Evolutionary conservation across 768 basidiomycete genomes (phyloP), one percentile per base, ranked within the genome.

Genomic region (Pleurotus djamor): DNA sequence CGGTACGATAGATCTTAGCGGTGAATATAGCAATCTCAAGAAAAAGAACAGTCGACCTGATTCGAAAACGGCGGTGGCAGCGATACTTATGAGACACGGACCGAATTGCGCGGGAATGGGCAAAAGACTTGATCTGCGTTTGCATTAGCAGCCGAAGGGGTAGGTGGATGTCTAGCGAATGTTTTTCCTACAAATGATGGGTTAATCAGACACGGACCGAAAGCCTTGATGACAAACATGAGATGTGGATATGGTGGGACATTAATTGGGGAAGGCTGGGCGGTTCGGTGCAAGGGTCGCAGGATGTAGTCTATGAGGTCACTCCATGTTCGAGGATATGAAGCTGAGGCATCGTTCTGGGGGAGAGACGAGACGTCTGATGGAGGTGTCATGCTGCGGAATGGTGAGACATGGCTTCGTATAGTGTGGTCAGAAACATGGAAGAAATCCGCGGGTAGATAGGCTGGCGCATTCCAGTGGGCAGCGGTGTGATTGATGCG

Each of bases 371-470:
- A 28, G 21, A 28, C 21, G 36, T 35, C 14, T 21, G 36, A 36
- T 54, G 28, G 35, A n/a, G 16, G 52, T 37, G 35, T 37, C 36
- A 36, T 56, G 54, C 54, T 56, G 54, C 54, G 54, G 54, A 56
- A 44, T 43, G 41, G 36, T 56, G 28, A 28, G 17, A 21, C 33
- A 44, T n/a, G 21, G 21, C 21, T 28, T 28, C 21, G 21, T 28
- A 28, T 28, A 28, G 1, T 28, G 21, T 28, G 21, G 21, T 28
- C 14, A 56, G 28, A 41, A n/a, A 41, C 37, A 44, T 56, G 14
- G 21, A 52, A 56, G 36, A 56, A 45, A 14, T 37, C 54, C 54
- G 54, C 54, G 54, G 54, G 54, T 44, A 56, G 17, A 28, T 28
- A 28, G 21, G 21, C 21, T 28, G 21, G 21, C 21, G 21, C 21